Evolutionary conservation across 495 filamentous ascomycete genomes (phyloP), one percentile per base, ranked within the genome.

Genomic region (Cetradonia linearis): DNA sequence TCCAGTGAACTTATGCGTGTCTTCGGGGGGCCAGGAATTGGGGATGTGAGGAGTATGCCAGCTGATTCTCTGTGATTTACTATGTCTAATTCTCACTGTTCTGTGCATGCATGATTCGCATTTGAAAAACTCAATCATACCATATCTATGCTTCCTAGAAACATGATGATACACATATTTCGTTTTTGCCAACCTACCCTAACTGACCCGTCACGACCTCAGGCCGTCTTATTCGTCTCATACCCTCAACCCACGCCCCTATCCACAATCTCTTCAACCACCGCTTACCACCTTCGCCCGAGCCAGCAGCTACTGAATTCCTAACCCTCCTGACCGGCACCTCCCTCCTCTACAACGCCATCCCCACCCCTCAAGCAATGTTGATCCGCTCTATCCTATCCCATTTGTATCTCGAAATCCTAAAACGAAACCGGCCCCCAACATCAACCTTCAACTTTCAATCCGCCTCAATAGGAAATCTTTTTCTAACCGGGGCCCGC

Each of bases 1-100:
- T 91, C 90, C 1, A 92, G 87, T 8, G 92, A 97, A 74, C 71
- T 96, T 65, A 92, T 96, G 62, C 80, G 92, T 18, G 88, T 97
- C 18, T 88, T 96, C 71, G 92, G 92, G 2, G 92, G 92, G 0
- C 92, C 92, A 55, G 91, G 90, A 14, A 94, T 95, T 71, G 91
- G 91, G 36, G 91, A 96, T 75, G 79, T 94, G 47, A 81, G 91
- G 71, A 95, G 90, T 94, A 74, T 65, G 86, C 76, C 49, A 31
- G 49, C 46, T 44, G 23, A 13, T 27, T 55, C 49, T 44, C 40
- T 58, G 4, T 37, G 37, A 14, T n/a, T 25, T 55, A 34, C 60
- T 40, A 28, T 42, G 25, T 28, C 2, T 28, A 14, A 30, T 38
- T 59, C 11, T 2, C 28, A 40, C 1, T n/a, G 20, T 25, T 5